Evolutionary conservation across 192 early-diverging fungal genomes (phyloP).

Genomic region (Piromyces finnis): DNA sequence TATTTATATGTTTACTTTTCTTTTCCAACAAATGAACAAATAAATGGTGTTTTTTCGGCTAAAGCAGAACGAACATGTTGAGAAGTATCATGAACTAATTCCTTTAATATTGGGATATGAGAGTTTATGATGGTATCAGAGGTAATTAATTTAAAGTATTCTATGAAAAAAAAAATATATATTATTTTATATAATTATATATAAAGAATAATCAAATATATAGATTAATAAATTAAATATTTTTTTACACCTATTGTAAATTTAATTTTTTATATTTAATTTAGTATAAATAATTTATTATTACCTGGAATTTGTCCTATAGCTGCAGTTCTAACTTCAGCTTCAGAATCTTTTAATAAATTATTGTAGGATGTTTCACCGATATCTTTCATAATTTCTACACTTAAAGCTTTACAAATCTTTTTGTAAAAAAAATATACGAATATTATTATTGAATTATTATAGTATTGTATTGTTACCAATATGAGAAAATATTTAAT

Average conservation of each 20-base stretch:
- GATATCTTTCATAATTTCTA: conserved; percentile 66
- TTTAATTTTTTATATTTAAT: too few relatives aligned
- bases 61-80: conserved; percentile 91
- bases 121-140: conserved; percentile 59
- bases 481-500: too few relatives aligned
- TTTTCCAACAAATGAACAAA: conserved; percentile 89
- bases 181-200: too few relatives aligned
- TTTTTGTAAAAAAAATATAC: conserved; percentile 13
- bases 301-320: conserved; percentile 76
- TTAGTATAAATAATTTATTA: too few relatives aligned
- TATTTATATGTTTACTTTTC: conserved; percentile 41
- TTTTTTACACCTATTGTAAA: too few relatives aligned
- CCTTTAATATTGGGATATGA: conserved; percentile 77
- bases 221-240: too few relatives aligned
- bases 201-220: too few relatives aligned
- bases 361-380: conserved; percentile 67
- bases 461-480: too few relatives aligned
- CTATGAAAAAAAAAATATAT: too few relatives aligned
- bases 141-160: conserved; percentile 54
- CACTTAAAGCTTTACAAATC: conserved; percentile 60
- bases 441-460: too few relatives aligned
- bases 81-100: conserved; percentile 82
- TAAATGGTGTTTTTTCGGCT: conserved; percentile 85
- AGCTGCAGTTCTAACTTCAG: conserved; percentile 93
- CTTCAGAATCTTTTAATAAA: conserved; percentile 87